Evolutionary conservation across 768 basidiomycete species (phyloP).

Genomic region (Suillus hirtellus): DNA sequence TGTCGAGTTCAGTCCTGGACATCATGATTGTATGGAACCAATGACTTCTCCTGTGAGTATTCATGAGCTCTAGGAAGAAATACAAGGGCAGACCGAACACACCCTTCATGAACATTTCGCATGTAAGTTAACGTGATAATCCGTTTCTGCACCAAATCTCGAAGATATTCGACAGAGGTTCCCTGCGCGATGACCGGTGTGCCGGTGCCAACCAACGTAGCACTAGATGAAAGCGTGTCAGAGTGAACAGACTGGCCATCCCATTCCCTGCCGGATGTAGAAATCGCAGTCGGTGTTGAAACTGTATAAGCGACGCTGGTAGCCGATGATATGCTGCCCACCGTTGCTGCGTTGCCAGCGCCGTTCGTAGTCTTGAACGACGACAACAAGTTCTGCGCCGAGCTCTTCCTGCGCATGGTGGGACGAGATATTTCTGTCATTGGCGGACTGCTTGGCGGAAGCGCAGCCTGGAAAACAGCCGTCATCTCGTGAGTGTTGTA

Average conservation of each 20-base stretch:
- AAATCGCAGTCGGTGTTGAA: conserved; percentile 39
- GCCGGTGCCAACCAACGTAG: conserved; percentile 37
- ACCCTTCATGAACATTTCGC: conserved; percentile 87
- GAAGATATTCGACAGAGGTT: conserved; percentile 74
- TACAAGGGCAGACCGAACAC: conserved; percentile 29
- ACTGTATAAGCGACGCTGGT: conserved; percentile 42
- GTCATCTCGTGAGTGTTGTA: conserved; percentile 14
- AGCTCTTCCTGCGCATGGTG: conserved; percentile 80
- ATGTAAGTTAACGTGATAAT: conserved; percentile 85
- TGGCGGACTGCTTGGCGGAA: conserved; percentile 26
- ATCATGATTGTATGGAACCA: conserved; percentile 91
- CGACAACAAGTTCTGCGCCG: conserved; percentile 79
- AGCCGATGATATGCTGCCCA: conserved; percentile 36
- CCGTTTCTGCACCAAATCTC: conserved; percentile 81
- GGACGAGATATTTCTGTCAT: conserved; percentile 46
- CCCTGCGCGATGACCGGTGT: conserved; percentile 46
- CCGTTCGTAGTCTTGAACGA: conserved; percentile 56
- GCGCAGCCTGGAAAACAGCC: conserved; percentile 20
- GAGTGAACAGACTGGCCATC: conserved; percentile 69
- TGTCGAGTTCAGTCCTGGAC: conserved; percentile 70
- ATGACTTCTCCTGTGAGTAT: conserved; percentile 60
- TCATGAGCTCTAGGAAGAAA: conserved; percentile 8
- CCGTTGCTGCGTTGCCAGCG: conserved; percentile 26
- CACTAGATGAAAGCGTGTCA: conserved; percentile 43
- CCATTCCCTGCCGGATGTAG: conserved; percentile 57